phyloP scores from a whole-genome alignment of 1,284 basidiomycete genomes.

The Tausonia pullulans region DNA sequence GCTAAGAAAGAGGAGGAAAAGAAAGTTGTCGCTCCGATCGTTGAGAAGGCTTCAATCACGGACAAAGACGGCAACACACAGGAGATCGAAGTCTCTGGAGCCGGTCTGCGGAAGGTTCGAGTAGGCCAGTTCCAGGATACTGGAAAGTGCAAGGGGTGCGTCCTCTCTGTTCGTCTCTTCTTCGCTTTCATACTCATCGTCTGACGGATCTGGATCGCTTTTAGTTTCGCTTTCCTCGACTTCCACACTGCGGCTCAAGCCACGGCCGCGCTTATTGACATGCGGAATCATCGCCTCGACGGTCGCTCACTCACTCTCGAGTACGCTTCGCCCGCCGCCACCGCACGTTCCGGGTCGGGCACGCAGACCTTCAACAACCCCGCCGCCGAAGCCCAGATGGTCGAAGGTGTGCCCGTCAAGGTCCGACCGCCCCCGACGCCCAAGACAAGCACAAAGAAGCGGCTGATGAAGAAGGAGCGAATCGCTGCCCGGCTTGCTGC shows the following conservation, averaged over 20 bases:
- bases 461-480: conserved; percentile 24
- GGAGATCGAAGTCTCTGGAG: conserved; percentile 18
- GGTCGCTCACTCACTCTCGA: conserved; percentile 56
- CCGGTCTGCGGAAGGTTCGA: conserved; percentile 75
- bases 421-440: neutral
- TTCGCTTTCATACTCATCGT: neutral
- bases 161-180: conserved; percentile 10
- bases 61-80: conserved; percentile 29
- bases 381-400: conserved; percentile 12
- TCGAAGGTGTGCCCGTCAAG: neutral
- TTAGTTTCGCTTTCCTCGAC: conserved; percentile 88
- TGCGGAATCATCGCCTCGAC: conserved; percentile 70
- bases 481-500: conserved; percentile 21
- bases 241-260: conserved; percentile 69
- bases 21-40: conserved; percentile 21
- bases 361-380: conserved; percentile 18
- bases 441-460: conserved; percentile 7
- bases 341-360: conserved; percentile 25
- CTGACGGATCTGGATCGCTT: conserved; percentile 3
- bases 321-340: conserved; percentile 32
- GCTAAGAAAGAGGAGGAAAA: conserved; percentile 16
- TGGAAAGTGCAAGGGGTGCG: conserved; percentile 87
- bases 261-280: conserved; percentile 68
- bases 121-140: conserved; percentile 93
- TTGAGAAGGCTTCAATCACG: conserved; percentile 20